Percentiles rank a stretch among this genome's conserved stretches.
These are phyloP conservation scores for Botryotinia convoluta DNA, from an alignment of 2,329 filamentous ascomycete genomes.

Conservation along the genomic window DNA sequence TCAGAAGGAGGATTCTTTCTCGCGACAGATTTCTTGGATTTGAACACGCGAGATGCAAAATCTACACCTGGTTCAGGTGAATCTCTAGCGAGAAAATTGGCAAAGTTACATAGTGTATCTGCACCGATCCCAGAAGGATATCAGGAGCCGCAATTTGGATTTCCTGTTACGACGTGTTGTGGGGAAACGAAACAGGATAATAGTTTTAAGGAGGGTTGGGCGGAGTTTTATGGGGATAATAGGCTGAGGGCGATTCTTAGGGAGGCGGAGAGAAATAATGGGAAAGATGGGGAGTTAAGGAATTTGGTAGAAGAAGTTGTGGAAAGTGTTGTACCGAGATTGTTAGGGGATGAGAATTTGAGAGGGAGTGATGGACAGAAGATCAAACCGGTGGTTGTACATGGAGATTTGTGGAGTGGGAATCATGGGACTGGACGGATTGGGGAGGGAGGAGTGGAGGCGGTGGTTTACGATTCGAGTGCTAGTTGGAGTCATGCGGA, in stretches of 20 bases:
- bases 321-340: conserved; percentile 64
- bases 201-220: conserved; percentile 69
- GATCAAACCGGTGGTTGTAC: conserved; percentile 75
- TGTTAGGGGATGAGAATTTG: conserved; percentile 69
- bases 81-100: conserved; percentile 73
- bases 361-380: conserved; percentile 49
- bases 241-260: conserved; percentile 65
- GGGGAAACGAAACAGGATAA: conserved; percentile 84
- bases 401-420: conserved; percentile 93
- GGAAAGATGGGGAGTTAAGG: conserved; percentile 59
- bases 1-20: conserved; percentile 48
- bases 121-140: conserved; percentile 63
- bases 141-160: conserved; percentile 69
- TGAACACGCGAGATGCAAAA: conserved; percentile 42
- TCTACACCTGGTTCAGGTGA: conserved; percentile 37
- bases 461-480: conserved; percentile 80
- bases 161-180: conserved; percentile 81
- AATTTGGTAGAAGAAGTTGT: conserved; percentile 64
- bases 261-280: conserved; percentile 58
- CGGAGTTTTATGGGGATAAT: conserved; percentile 79
- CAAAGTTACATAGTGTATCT: conserved; percentile 72
- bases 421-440: conserved; percentile 71
- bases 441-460: conserved; percentile 53
- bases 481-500: conserved; percentile 83
- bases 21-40: conserved; percentile 77